Base-by-base conservation (phyloP, 345 rosid genomes). In the Syzygium grande region DNA sequence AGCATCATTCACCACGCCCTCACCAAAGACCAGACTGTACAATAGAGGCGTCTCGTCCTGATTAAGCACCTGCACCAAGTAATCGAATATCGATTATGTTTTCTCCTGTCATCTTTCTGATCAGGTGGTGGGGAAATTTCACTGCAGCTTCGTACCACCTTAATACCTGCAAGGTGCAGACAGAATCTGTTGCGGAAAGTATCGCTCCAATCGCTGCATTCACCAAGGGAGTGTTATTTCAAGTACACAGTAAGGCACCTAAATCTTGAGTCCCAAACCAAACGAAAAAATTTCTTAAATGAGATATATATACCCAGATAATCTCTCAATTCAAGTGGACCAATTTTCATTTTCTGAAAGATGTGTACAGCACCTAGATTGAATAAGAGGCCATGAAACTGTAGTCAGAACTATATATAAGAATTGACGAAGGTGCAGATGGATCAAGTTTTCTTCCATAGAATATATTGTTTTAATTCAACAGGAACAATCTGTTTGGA, bases 131-230 rank as follows among this genome's bases (percentile, higher is more conserved):
- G 83, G 27, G 49, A 38, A 73, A 73, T 5, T 73, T 27, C 49
- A 73, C 83, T 1, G 49, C 43, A 41, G 30, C 27, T 89, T 77
- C 13, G 1, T 73, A 38, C 80, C 49, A 38, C 80, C 43, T 73
- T 19, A 73, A 7, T 73, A 90, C 94, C 93, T 93, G 94, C 87
- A 93, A 88, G 27, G 94, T 93, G 88, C 94, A 92, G 84, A 93
- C 93, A 30, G 94, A 93, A 88, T 93, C 94, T 27, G 94, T 93
- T 51, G 94, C 94, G 3, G 94, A 90, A 87, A 93, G 92, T 88
- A 93, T 93, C 41, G 91, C 94, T 55, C 94, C 94, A 65, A 93
- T 93, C 27, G 94, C 94, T 93, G 92, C 87, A 88, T 53, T 4
- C 65, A 52, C 17, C 13, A 38, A 15, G 10, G 38, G 34, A 16